Conservation (phyloP, 2,329 filamentous ascomycete species). For the Phaeosphaeria sp. region DNA sequence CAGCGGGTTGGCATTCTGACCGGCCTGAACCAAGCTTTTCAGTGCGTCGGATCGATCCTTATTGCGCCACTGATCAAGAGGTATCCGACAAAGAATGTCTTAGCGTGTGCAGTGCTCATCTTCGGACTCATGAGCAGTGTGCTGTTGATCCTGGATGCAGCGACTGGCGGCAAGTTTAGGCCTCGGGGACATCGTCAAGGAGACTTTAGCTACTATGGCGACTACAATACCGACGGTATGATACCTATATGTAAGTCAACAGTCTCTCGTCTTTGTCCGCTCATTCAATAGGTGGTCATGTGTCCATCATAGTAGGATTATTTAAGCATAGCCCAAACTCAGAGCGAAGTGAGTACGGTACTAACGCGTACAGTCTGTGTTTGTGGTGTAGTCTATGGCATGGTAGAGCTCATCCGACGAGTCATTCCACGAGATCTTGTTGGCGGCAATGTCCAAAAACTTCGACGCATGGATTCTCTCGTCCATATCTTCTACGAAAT, state of each 20-base stretch:
- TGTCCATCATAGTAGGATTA: too few relatives aligned
- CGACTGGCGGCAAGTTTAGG: slow-evolving; percentile 55
- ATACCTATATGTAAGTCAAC: slow-evolving; percentile 53
- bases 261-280: slow-evolving; percentile 31
- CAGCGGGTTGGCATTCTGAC: slow-evolving; percentile 56
- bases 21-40: slow-evolving; percentile 59
- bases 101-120: slow-evolving; percentile 53
- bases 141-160: slow-evolving; percentile 57
- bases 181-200: slow-evolving; percentile 44
- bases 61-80: slow-evolving; percentile 60
- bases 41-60: slow-evolving; percentile 59
- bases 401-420: slow-evolving; percentile 60
- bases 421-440: slow-evolving; percentile 61
- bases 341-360: neutral
- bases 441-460: slow-evolving; percentile 58
- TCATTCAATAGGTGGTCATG: slow-evolving; percentile 14
- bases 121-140: slow-evolving; percentile 58
- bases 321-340: neutral
- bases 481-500: slow-evolving; percentile 59
- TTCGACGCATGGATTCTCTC: slow-evolving; percentile 56
- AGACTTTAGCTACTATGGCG: slow-evolving; percentile 56
- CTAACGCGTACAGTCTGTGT: slow-evolving; percentile 29
- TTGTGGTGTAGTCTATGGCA: slow-evolving; percentile 47
- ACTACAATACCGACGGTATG: slow-evolving; percentile 58
- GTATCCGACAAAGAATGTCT: slow-evolving; percentile 56